Evolutionary conservation across 768 basidiomycete species (phyloP).

Genomic region (Lyophyllum semitale): DNA sequence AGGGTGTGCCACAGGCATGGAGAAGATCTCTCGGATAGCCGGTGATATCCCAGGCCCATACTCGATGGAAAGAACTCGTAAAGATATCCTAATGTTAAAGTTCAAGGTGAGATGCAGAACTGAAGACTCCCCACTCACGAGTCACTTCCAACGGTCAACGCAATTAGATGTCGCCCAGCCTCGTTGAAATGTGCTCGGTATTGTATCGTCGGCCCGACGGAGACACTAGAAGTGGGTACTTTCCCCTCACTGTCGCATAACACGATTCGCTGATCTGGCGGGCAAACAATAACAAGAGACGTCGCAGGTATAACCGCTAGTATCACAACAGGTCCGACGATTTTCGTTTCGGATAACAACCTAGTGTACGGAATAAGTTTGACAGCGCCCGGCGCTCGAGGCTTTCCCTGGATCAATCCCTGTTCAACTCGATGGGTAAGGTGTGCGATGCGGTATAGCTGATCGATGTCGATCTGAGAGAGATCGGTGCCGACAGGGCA

Average conservation of each 20-base stretch:
- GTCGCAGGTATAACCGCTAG: conserved; percentile 15
- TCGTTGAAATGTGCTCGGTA: conserved; percentile 5
- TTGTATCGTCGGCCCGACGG: not conserved
- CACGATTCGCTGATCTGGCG: not conserved
- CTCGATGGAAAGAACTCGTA: conserved; percentile 1
- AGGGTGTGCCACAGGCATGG: not conserved
- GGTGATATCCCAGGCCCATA: not conserved
- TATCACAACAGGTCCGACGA: not conserved
- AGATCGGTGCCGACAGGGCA: conserved; percentile 11
- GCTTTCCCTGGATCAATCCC: conserved; percentile 8
- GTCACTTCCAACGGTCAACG: not conserved
- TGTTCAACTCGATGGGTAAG: conserved; percentile 5
- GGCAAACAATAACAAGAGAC: conserved; percentile 7
- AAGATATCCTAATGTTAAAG: not conserved
- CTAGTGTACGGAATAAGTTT: not conserved
- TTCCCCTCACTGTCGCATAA: conserved; percentile 4
- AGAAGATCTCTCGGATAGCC: not conserved
- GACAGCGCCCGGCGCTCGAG: conserved; percentile 1
- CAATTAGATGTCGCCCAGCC: conserved; percentile 7
- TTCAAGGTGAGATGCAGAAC: no score
- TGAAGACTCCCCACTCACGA: no score
- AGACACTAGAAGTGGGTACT: not conserved
- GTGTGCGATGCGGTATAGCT: conserved; percentile 7
- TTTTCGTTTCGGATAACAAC: not conserved
- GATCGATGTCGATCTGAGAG: conserved; percentile 4